phyloP scores from a whole-genome alignment of 2,329 filamentous ascomycete species.

The Ascocoryne sarcoides region DNA sequence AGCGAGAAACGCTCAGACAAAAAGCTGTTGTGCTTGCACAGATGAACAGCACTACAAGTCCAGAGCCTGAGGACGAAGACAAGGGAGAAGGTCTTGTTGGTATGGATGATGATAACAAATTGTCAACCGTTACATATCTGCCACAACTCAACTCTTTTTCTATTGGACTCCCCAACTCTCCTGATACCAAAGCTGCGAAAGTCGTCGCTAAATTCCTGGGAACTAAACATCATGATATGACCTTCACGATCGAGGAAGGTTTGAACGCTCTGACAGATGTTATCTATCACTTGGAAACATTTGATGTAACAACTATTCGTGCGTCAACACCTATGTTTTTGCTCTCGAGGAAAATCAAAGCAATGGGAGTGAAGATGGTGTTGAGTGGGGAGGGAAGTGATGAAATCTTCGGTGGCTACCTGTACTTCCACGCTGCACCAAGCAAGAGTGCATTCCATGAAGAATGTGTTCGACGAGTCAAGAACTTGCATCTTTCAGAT shows the following conservation, averaged over 20 bases:
- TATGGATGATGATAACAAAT: constrained; percentile 84
- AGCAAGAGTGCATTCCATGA: constrained; percentile 88
- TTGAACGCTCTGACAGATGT: constrained; percentile 95
- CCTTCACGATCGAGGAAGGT: constrained; percentile 94
- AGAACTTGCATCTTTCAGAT: constrained; percentile 94
- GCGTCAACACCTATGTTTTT: constrained; percentile 99
- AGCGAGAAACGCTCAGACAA: constrained; percentile 78
- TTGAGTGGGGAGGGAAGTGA: constrained; percentile 93
- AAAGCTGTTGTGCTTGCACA: constrained; percentile 52
- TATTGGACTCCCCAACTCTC: constrained; percentile 86
- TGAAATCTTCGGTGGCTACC: constrained; percentile 96
- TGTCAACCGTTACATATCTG: constrained; percentile 83
- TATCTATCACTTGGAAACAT: constrained; percentile 95
- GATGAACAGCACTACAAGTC: constrained; percentile 34
- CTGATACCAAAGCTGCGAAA: constrained; percentile 83
- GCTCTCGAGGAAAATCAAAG: constrained; percentile 97
- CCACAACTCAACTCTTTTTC: constrained; percentile 98
- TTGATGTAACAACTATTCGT: constrained; percentile 96
- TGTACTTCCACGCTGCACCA: constrained; percentile 96
- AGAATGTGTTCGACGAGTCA: constrained; percentile 87
- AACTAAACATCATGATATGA: constrained; percentile 97
- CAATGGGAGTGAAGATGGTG: constrained; percentile 99
- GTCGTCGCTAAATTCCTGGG: constrained; percentile 95
- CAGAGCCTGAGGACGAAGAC: constrained; percentile 34
- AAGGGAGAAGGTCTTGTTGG: constrained; percentile 71